Percentiles rank a stretch among this genome's conserved stretches.
These are phyloP conservation scores for Xylona heveae DNA, from an alignment of 495 filamentous ascomycete genomes.

Conservation along the genomic window DNA sequence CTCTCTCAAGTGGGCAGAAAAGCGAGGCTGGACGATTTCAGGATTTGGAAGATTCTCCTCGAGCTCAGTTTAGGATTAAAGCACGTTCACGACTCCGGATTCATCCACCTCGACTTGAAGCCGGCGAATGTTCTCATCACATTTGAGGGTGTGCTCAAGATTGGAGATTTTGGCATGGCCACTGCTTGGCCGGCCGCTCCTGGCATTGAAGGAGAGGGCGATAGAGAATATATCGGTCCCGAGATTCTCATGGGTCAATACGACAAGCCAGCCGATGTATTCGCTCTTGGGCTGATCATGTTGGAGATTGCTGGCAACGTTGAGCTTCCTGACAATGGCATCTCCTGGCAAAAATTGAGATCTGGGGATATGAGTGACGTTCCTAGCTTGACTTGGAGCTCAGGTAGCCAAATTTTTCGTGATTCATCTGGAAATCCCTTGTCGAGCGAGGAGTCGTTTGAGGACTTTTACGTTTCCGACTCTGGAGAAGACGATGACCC, in stretches of 20 bases:
- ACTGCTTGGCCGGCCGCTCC: constrained; percentile 51
- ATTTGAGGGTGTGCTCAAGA: constrained; percentile 80
- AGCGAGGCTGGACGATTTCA: constrained; percentile 82
- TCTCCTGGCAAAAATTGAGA: constrained; percentile 70
- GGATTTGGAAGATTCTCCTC: constrained; percentile 91
- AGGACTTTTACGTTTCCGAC: constrained; percentile 28
- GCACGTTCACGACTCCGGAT: constrained; percentile 69
- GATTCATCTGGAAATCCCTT: constrained; percentile 55
- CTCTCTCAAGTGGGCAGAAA: constrained; percentile 55
- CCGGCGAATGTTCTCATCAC: constrained; percentile 86
- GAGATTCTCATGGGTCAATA: constrained; percentile 68
- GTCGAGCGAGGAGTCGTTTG: constrained; percentile 23
- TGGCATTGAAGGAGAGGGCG: constrained; percentile 75
- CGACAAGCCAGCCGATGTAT: constrained; percentile 83
- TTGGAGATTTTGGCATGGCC: constrained; percentile 91
- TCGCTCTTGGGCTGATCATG: constrained; percentile 81
- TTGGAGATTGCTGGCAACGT: constrained; percentile 86
- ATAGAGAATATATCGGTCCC: constrained; percentile 86
- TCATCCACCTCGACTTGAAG: constrained; percentile 88
- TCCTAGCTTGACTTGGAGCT: constrained; percentile 61
- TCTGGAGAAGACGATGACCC: constrained; percentile 16
- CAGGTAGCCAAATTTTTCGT: constrained; percentile 42
- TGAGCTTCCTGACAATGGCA: constrained; percentile 75
- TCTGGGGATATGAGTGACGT: constrained; percentile 72
- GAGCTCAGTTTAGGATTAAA: constrained; percentile 64